Base-by-base conservation (phyloP, 1,139 yeast species). In the Spencermartinsiella ligniputridi region DNA sequence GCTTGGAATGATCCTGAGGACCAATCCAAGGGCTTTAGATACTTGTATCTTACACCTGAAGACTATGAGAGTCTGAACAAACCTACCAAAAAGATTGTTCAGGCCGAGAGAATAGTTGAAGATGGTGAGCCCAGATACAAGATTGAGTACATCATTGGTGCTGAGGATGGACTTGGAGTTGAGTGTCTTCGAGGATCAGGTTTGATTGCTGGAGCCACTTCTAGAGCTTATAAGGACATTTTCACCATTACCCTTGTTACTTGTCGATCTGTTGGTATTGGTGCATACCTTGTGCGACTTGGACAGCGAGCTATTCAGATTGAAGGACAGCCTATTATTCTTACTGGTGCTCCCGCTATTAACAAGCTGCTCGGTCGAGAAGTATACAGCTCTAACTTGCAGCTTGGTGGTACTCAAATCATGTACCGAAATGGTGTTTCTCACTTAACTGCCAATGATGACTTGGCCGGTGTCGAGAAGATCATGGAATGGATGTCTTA, bases 251-350 rank as follows among this genome's bases (percentile, higher is more conserved):
- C 98, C 19, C 76, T 92, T 66, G 98, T 92, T 44, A 92, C 98
- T 18, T 90, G 97, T 73, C 83, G 98, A 75, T 89, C 97, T 39
- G 98, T 92, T 61, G 98, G 98, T 81, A 92, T 92, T 68, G 98
- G 98, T 75, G 98, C 98, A 39, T 92, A 92, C 66, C 77, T 92
- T 65, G 98, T 92, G 37, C 84, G 98, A 70, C 78, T 92, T 54
- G 98, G 98, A 63, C 97, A 92, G 76, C 86, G 98, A 76, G 95
- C 97, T 39, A 90, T 92, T 62, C 98, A 92, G 74, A 85, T 92
- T 58, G 97, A 92, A 66, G 98, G 98, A 41, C 97, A 92, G 71
- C 98, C 98, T 48, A 89, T 92, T 58, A 92, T 92, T 57, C 81
- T 92, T 63, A 92, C 98, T 46, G 98, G 98, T 76, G 98, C 98